A percentile compares a stretch with the other conserved stretches of the same genome.
These are phyloP conservation scores for Phytopythium helicoides DNA, from an alignment of 352 stramenopile species.

Conservation along the genomic window DNA sequence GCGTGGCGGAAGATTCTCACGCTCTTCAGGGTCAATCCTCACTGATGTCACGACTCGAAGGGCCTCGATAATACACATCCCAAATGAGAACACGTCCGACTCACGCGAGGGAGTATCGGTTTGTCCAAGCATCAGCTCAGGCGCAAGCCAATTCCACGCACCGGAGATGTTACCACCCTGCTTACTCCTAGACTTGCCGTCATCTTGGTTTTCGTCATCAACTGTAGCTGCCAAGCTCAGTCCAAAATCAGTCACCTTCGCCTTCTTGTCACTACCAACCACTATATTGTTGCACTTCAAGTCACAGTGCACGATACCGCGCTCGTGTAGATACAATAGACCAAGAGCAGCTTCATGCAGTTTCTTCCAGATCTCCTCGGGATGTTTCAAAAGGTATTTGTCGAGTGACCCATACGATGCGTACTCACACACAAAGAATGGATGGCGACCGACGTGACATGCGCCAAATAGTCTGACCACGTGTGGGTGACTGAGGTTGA, in stretches of 20 bases:
- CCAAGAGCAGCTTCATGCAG: constrained; percentile 22
- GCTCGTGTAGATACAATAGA: constrained; percentile 26
- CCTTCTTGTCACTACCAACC: constrained; percentile 12
- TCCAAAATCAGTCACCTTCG: constrained; percentile 30
- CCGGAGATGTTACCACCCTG: constrained; percentile 1
- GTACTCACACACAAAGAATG: constrained; percentile 15
- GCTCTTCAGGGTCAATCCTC: constrained; percentile 1
- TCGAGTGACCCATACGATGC: constrained; percentile 22
- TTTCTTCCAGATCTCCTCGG: constrained; percentile 10
- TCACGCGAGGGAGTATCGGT: constrained; percentile 3
- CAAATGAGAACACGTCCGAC: constrained; percentile 29
- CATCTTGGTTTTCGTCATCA: constrained; percentile 8
- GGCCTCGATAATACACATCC: constrained; percentile 17
- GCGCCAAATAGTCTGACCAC: constrained; percentile 12
- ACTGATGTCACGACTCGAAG: neutral
- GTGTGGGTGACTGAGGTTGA: constrained; percentile 8
- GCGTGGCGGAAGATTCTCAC: neutral
- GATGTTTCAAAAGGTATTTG: constrained; percentile 8
- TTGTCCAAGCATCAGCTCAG: constrained; percentile 17
- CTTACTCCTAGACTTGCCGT: too few relatives aligned
- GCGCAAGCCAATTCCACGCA: constrained; percentile 20
- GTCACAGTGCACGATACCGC: constrained; percentile 21
- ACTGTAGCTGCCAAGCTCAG: constrained; percentile 9
- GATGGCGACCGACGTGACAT: constrained; percentile 6
- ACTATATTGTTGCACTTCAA: constrained; percentile 31